Evolutionary conservation across 2,329 filamentous ascomycete genomes (phyloP), one percentile per base, ranked within the genome.

Genomic region (Colletotrichum costaricense): DNA sequence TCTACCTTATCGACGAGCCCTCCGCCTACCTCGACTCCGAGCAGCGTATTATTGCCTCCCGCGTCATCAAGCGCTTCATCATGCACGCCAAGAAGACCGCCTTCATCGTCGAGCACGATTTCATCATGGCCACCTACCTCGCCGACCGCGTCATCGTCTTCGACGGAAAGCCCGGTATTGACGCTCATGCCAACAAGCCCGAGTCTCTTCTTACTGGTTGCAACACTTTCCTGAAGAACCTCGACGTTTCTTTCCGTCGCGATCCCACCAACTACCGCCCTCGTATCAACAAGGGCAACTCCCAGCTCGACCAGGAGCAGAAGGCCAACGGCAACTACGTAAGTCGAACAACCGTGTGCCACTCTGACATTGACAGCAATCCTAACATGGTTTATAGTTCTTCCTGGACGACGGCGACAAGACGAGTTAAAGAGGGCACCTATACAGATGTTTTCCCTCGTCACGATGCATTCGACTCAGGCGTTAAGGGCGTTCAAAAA

Each of bases 41-140:
- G 87, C 97, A 99, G 87, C 96, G 97, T 93, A 98, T 99, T 81
- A 93, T 99, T 79, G 96, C 95, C 75, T 93, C 96, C 58, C 93
- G 95, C 81, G 97, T 99, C 82, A 99, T 99, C 88, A 99, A 99
- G 90, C 93, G 97, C 77, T 99, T 97, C 90, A 99, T 99, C 85
- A 99, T 99, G 97, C 96, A 99, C 88, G 93, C 95, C 79, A 98
- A 98, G 92, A 98, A 98, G 91, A 99, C 97, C 0, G 97, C 97
- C 63, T 99, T 99, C 84, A 92, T 99, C 78, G 96, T 99, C 82
- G 97, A 99, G 92, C 97, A 99, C 93, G 97, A 99, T 90, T 98
- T 99, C 88, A 98, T 98, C 87, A 98, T 98, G 95, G 90, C 90
- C 58, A 92, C 89, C 22, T 91, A 91, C 77, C 87, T 91, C 65